Base-by-base conservation (phyloP, 2,329 filamentous ascomycete species). In the Colletotrichum falcatum region DNA sequence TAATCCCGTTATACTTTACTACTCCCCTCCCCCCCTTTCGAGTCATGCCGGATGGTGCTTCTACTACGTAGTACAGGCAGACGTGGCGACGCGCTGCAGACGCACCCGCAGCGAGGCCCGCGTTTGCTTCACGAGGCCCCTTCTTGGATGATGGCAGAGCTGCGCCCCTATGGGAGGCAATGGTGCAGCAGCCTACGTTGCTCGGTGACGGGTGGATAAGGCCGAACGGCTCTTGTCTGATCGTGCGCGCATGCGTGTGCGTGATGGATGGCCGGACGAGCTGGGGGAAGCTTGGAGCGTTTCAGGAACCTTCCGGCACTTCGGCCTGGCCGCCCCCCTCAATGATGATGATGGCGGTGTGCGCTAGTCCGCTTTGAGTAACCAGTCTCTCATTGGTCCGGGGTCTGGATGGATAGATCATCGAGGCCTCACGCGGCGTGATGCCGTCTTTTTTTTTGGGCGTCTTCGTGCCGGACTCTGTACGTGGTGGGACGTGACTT, bases 361-460 rank as follows among this genome's bases (percentile, higher is more conserved):
- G 1, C 30, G 20, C 51, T 35, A 54, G 20, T 16, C 35, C 48
- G 6, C 7, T 26, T 62, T 23, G 6, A 48, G 60, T n/a, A 44
- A 12, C 23, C 7, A 44, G 14, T 33, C 60, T 62, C 48, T 54
- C 9, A 62, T 62, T 62, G 46, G 60, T 54, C 48, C 16, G 42
- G 3, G 30, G 23, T 14, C 18, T n/a, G n/a, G n/a, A n/a, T n/a
- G n/a, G n/a, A n/a, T 8, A n/a, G 7, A 5, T 33, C 49, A 9
- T 53, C 3, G 28, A 33, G 28, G 49, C 6, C 11, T 23, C n/a
- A 48, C 2, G 44, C n/a, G n/a, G n/a, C n/a, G n/a, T n/a, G n/a
- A n/a, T n/a, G n/a, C n/a, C n/a, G n/a, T n/a, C n/a, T n/a, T n/a
- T n/a, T n/a, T n/a, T n/a, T n/a, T n/a, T n/a, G n/a, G n/a, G n/a